phyloP scores from a whole-genome alignment of 2,329 filamentous ascomycete species.

The Diaporthe capsici region DNA sequence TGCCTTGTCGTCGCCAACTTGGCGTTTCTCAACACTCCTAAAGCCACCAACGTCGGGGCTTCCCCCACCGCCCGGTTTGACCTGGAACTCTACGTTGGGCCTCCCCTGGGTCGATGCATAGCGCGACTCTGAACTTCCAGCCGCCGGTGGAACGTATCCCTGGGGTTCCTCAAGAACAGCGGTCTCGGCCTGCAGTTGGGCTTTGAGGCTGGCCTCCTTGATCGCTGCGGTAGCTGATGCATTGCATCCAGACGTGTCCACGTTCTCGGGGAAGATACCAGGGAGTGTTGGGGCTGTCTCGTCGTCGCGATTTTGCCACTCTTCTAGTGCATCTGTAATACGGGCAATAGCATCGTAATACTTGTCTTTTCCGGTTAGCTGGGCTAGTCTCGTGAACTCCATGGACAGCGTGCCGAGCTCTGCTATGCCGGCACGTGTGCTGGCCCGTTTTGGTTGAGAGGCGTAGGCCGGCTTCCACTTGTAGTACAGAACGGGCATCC shows the following conservation, averaged over 20 bases:
- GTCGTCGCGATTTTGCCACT: constrained; percentile 72
- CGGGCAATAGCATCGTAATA: constrained; percentile 87
- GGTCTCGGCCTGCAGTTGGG: constrained; percentile 53
- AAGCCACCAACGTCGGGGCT: constrained; percentile 44
- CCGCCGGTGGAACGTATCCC: constrained; percentile 49
- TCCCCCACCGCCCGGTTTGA: constrained; percentile 46
- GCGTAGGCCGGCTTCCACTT: constrained; percentile 78
- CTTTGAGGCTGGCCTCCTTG: constrained; percentile 51
- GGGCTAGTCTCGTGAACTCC: constrained; percentile 91
- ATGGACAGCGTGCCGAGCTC: constrained; percentile 85
- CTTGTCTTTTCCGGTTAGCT: constrained; percentile 80
- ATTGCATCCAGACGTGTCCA: constrained; percentile 87
- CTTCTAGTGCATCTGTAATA: constrained; percentile 84
- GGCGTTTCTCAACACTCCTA: constrained; percentile 33
- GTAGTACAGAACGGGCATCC: constrained; percentile 90
- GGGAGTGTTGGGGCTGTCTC: constrained; percentile 72
- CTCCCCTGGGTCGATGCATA: constrained; percentile 36
- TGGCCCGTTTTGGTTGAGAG: constrained; percentile 74
- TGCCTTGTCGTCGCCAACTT: not conserved
- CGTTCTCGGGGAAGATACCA: constrained; percentile 83
- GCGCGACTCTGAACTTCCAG: constrained; percentile 11
- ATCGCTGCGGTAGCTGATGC: constrained; percentile 58
- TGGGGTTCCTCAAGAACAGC: constrained; percentile 45
- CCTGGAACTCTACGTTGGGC: constrained; percentile 48
- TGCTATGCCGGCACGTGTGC: constrained; percentile 68